Percentiles rank a stretch among this genome's conserved stretches.
Conservation (phyloP, 176 grass and related monocot genomes). For the sorghum (Sorghum bicolor) region DNA sequence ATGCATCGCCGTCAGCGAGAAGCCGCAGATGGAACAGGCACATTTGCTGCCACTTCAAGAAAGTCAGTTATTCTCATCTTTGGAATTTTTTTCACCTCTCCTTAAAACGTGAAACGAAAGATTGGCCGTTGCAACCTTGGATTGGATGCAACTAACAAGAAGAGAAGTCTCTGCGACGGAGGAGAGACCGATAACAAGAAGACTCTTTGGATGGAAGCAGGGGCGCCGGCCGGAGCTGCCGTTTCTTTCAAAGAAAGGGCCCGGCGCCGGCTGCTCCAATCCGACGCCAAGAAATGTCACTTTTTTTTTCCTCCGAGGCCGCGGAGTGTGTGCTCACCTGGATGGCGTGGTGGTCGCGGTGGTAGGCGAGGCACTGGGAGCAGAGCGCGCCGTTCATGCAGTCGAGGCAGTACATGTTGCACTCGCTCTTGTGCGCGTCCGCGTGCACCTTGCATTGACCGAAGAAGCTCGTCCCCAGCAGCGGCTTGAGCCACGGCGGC, state of each 20-base stretch:
- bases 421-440: slow-evolving; percentile 96
- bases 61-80: slow-evolving; percentile 17
- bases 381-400: slow-evolving; percentile 91
- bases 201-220: slow-evolving; percentile 7
- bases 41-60: background rate
- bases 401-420: slow-evolving; percentile 99
- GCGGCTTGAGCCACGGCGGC: slow-evolving; percentile 93
- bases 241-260: slow-evolving; percentile 22
- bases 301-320: background rate
- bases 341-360: slow-evolving; percentile 80
- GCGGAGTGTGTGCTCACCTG: slow-evolving; percentile 66
- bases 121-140: slow-evolving; percentile 22
- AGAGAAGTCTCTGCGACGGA: background rate
- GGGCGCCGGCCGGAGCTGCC: slow-evolving; percentile 4
- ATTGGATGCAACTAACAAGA: background rate
- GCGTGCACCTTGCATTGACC: slow-evolving; percentile 93
- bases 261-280: background rate
- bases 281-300: background rate
- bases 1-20: background rate
- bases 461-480: slow-evolving; percentile 83
- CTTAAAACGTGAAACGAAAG: slow-evolving; percentile 28
- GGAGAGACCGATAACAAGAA: background rate
- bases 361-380: slow-evolving; percentile 82
- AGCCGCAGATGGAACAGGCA: slow-evolving; percentile 34
- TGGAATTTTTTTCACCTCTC: background rate